Percentiles rank a stretch among this genome's conserved stretches.
Evolutionary conservation across 805 yeast species (phyloP).

Genomic region (Spathaspora arborariae): DNA sequence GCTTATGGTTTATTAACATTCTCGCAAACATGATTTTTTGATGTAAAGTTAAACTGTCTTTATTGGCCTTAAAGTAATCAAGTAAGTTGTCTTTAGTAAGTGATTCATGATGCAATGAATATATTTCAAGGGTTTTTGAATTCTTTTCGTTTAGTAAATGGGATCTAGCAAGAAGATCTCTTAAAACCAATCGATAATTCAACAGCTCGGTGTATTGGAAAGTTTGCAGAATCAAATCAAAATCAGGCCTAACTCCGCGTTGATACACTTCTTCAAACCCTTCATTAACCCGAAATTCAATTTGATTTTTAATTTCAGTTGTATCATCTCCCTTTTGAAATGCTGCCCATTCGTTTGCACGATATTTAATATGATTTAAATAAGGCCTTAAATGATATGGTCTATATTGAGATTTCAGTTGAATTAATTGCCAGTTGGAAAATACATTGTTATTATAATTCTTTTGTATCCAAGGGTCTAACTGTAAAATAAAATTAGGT

Average conservation of each 20-base stretch:
- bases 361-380: slow-evolving; percentile 21
- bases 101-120: slow-evolving; percentile 17
- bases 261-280: slow-evolving; percentile 31
- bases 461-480: slow-evolving; percentile 12
- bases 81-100: slow-evolving; percentile 14
- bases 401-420: slow-evolving; percentile 21
- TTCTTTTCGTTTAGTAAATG: slow-evolving; percentile 11
- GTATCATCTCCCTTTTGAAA: slow-evolving; percentile 13
- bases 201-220: slow-evolving; percentile 19
- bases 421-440: slow-evolving; percentile 10
- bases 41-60: slow-evolving; percentile 18
- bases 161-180: slow-evolving; percentile 16
- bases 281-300: slow-evolving; percentile 23
- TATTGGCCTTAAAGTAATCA: slow-evolving; percentile 12
- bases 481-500: slow-evolving; percentile 2
- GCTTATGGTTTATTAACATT: slow-evolving; percentile 25
- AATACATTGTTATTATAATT: slow-evolving; percentile 9
- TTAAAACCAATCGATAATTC: slow-evolving; percentile 20
- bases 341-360: slow-evolving; percentile 19
- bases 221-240: slow-evolving; percentile 26
- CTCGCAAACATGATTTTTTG: slow-evolving; percentile 27
- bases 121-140: slow-evolving; percentile 6
- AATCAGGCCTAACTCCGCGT: slow-evolving; percentile 37
- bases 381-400: slow-evolving; percentile 21
- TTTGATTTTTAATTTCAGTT: slow-evolving; percentile 18